Percentiles rank a stretch among this genome's conserved stretches.
phyloP scores from a whole-genome alignment of 2,329 filamentous ascomycete genomes.

The Sclerotinia spermophila region DNA sequence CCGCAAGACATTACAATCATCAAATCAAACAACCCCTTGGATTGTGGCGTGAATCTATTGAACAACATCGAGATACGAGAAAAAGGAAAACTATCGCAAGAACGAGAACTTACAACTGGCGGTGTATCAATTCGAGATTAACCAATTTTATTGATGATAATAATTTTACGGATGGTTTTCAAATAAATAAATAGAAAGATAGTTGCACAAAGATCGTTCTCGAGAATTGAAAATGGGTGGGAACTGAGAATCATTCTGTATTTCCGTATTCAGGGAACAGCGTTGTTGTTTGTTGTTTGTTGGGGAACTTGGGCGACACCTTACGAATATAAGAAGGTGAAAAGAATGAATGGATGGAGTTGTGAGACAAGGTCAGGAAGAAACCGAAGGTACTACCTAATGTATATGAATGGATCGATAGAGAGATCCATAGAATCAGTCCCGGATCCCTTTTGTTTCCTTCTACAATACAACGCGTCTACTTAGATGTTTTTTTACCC shows the following conservation, averaged over 20 bases:
- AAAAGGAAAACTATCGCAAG: not conserved
- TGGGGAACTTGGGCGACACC: conserved; percentile 1
- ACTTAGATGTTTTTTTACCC: not conserved
- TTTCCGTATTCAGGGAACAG: conserved; percentile 17
- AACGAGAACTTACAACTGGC: conserved; percentile 4
- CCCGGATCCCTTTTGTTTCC: not conserved
- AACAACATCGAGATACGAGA: not conserved
- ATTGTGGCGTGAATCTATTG: not conserved
- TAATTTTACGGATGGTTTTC: not conserved
- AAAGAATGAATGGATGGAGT: not conserved
- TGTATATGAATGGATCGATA: not conserved
- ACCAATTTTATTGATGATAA: not conserved
- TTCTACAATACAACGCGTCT: not conserved
- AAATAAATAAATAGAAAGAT: not conserved
- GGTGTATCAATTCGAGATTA: conserved; percentile 12
- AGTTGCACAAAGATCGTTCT: conserved; percentile 5
- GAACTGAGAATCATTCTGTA: not conserved
- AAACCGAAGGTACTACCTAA: not conserved
- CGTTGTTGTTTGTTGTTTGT: conserved; percentile 9
- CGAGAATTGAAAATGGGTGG: not conserved
- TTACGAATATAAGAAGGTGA: conserved; percentile 2
- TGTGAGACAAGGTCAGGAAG: not conserved
- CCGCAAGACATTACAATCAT: not conserved
- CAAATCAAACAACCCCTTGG: conserved; percentile 1
- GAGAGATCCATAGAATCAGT: not conserved